phyloP scores from a whole-genome alignment of 768 basidiomycete species.

The Paxillus rubicundulus region DNA sequence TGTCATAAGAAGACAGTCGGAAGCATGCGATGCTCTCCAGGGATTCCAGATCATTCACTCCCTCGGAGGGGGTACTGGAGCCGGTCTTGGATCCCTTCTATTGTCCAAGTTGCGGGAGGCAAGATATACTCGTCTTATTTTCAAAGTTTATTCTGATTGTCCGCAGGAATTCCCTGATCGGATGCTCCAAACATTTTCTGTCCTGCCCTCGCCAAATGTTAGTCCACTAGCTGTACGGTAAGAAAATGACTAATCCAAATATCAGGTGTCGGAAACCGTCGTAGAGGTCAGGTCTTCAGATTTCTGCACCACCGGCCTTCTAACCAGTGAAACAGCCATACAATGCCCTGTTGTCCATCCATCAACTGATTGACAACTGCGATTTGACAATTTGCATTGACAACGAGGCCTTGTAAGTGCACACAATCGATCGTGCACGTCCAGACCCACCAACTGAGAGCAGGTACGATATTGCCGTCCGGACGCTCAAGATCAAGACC shows the following conservation, averaged over 20 bases:
- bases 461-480: conserved; percentile 71
- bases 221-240: conserved; percentile 8
- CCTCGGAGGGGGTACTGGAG: conserved; percentile 88
- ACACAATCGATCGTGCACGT: not conserved
- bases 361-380: conserved; percentile 87
- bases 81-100: conserved; percentile 79
- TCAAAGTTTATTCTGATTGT: not conserved
- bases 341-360: conserved; percentile 78
- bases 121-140: conserved; percentile 16
- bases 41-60: conserved; percentile 90
- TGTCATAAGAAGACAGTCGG: conserved; percentile 74
- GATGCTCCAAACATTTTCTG: conserved; percentile 52
- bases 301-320: not conserved
- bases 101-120: conserved; percentile 82
- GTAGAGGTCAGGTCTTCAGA: conserved; percentile 43
- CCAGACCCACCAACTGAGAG: not conserved
- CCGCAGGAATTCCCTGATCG: conserved; percentile 55
- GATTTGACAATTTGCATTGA: conserved; percentile 85
- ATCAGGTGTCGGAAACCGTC: conserved; percentile 45
- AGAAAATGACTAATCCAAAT: conserved; percentile 9
- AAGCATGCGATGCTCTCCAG: conserved; percentile 82
- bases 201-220: conserved; percentile 57
- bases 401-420: conserved; percentile 75
- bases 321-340: conserved; percentile 54
- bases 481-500: conserved; percentile 60